A percentile compares a stretch with the other conserved stretches of the same genome.
Evolutionary conservation across 352 stramenopile genomes (phyloP).

Genomic region (Phytophthora capsici): DNA sequence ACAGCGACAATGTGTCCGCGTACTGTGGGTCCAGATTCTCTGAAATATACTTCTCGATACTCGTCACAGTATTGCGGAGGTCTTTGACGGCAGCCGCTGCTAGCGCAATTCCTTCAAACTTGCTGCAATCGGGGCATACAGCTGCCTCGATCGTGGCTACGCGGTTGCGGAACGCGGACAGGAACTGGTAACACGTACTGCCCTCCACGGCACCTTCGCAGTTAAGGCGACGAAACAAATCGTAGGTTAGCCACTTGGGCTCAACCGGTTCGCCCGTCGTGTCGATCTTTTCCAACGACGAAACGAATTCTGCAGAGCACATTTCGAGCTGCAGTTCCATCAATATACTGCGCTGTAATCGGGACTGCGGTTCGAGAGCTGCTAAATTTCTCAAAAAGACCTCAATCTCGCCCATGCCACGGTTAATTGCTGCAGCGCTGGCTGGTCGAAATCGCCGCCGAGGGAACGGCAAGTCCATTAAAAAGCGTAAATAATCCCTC

Average conservation of each 20-base stretch:
- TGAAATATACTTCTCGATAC: constrained; percentile 80
- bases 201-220: constrained; percentile 68
- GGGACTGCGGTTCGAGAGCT: constrained; percentile 64
- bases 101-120: constrained; percentile 57
- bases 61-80: constrained; percentile 70
- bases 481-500: constrained; percentile 70
- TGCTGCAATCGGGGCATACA: constrained; percentile 58
- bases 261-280: constrained; percentile 65
- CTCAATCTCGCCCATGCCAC: constrained; percentile 70
- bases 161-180: constrained; percentile 78
- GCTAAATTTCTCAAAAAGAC: constrained; percentile 77
- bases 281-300: constrained; percentile 78
- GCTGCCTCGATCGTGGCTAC: constrained; percentile 70
- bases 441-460: constrained; percentile 59
- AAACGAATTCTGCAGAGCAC: constrained; percentile 79
- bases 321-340: constrained; percentile 75
- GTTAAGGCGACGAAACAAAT: constrained; percentile 78
- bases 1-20: constrained; percentile 64
- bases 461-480: constrained; percentile 80
- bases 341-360: constrained; percentile 63
- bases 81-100: constrained; percentile 67
- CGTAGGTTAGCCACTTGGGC: constrained; percentile 81
- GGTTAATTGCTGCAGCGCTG: constrained; percentile 48
- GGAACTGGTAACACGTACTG: constrained; percentile 79
- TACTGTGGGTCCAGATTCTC: constrained; percentile 73